phyloP scores from a whole-genome alignment of 176 grass and related monocot genomes.

The Eleusine indica region DNA sequence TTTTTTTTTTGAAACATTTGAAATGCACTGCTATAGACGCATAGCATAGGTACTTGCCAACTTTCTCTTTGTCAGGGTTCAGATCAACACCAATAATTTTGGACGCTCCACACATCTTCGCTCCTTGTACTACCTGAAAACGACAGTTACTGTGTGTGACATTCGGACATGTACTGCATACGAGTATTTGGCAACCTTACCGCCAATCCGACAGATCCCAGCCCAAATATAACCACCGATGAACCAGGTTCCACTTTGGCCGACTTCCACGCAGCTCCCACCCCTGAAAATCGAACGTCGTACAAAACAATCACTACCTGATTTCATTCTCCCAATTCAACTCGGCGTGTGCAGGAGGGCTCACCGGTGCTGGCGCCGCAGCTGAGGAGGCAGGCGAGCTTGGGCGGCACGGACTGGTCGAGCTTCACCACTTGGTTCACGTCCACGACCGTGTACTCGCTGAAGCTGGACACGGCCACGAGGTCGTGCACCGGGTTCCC shows the following conservation, averaged over 20 bases:
- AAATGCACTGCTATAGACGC: background rate
- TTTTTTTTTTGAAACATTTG: background rate
- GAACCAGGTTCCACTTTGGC: slow-evolving; percentile 63
- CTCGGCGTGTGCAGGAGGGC: background rate
- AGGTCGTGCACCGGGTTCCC: slow-evolving; percentile 54
- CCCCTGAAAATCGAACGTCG: slow-evolving; percentile 41
- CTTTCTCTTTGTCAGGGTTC: slow-evolving; percentile 55
- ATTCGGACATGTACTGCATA: background rate
- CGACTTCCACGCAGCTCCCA: slow-evolving; percentile 72
- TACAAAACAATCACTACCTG: background rate
- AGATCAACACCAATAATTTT: slow-evolving; percentile 67
- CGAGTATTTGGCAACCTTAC: slow-evolving; percentile 28
- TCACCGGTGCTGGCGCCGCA: slow-evolving; percentile 65
- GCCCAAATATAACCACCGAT: slow-evolving; percentile 64
- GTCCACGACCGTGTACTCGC: slow-evolving; percentile 86
- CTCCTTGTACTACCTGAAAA: slow-evolving; percentile 61
- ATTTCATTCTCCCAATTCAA: background rate
- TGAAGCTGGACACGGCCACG: slow-evolving; percentile 70
- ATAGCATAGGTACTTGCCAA: slow-evolving; percentile 27
- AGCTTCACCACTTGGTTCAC: slow-evolving; percentile 58
- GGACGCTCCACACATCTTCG: slow-evolving; percentile 59
- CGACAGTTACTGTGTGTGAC: background rate
- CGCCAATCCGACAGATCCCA: slow-evolving; percentile 71
- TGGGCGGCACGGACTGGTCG: slow-evolving; percentile 52
- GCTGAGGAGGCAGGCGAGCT: slow-evolving; percentile 68